phyloP scores from a whole-genome alignment of 1,284 basidiomycete genomes.

The Leccinum solheimii region DNA sequence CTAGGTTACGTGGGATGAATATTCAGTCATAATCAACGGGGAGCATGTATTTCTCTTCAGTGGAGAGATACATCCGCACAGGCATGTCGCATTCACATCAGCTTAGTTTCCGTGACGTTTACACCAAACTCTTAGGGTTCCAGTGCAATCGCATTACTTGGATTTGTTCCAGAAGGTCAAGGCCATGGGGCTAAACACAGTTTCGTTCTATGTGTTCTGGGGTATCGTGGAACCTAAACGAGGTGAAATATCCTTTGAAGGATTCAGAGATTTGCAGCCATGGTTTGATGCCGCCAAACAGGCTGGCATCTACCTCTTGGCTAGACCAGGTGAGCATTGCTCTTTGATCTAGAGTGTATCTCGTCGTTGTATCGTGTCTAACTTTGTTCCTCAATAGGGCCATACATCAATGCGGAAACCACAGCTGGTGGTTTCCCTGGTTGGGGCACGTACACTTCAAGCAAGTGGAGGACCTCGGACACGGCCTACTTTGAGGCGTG shows the following conservation, averaged over 20 bases:
- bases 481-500: conserved; percentile 46
- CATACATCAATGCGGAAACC: conserved; percentile 58
- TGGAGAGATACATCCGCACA: conserved; percentile 50
- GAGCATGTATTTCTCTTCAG: conserved; percentile 47
- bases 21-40: conserved; percentile 49
- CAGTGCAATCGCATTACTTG: conserved; percentile 43
- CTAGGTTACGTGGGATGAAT: conserved; percentile 48
- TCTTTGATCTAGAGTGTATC: neutral
- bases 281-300: conserved; percentile 49
- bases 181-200: conserved; percentile 47
- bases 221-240: conserved; percentile 44
- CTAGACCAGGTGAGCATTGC: conserved; percentile 40
- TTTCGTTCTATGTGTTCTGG: conserved; percentile 51
- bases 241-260: conserved; percentile 48
- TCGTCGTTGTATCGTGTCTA: neutral
- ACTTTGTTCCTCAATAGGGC: conserved; percentile 29
- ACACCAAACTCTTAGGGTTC: conserved; percentile 32
- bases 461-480: conserved; percentile 48
- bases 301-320: conserved; percentile 47
- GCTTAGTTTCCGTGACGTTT: neutral
- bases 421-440: conserved; percentile 53
- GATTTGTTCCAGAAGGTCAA: conserved; percentile 49
- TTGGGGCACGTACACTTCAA: conserved; percentile 47
- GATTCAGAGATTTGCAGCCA: conserved; percentile 47
- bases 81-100: conserved; percentile 22